These are phyloP conservation scores for Venturia nashicola DNA, from an alignment of 2,329 filamentous ascomycete genomes.

Conservation along the genomic window DNA sequence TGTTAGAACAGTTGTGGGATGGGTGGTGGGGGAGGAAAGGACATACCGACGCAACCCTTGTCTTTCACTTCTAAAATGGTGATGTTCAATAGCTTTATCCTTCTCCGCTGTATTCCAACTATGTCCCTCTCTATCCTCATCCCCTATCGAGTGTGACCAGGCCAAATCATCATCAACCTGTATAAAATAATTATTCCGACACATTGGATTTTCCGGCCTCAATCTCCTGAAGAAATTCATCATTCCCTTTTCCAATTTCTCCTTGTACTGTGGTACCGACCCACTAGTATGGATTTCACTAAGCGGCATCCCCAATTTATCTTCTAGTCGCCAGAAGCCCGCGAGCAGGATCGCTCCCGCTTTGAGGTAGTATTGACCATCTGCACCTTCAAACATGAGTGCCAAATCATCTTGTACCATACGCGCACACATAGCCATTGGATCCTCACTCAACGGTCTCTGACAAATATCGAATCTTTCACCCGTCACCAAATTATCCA, in stretches of 20 bases:
- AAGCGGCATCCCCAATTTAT: slow-evolving; percentile 71
- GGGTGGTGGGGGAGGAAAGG: not conserved
- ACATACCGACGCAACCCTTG: slow-evolving; percentile 50
- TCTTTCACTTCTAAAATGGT: slow-evolving; percentile 66
- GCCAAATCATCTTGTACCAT: slow-evolving; percentile 74
- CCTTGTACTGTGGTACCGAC: slow-evolving; percentile 58
- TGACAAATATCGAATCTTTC: slow-evolving; percentile 59
- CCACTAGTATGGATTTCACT: slow-evolving; percentile 70
- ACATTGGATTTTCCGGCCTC: slow-evolving; percentile 51
- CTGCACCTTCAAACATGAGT: slow-evolving; percentile 64
- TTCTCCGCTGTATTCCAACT: slow-evolving; percentile 70
- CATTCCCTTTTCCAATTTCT: slow-evolving; percentile 68
- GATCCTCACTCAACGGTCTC: slow-evolving; percentile 58
- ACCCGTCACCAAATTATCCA: slow-evolving; percentile 58
- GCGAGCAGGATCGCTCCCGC: slow-evolving; percentile 65
- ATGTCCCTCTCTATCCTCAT: slow-evolving; percentile 51
- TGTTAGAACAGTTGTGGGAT: slow-evolving; percentile 43
- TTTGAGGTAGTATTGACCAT: slow-evolving; percentile 72
- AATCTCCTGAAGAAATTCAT: slow-evolving; percentile 67
- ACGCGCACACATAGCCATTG: slow-evolving; percentile 62
- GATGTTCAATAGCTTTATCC: slow-evolving; percentile 57
- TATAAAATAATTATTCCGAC: slow-evolving; percentile 76
- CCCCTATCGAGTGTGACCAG: slow-evolving; percentile 66
- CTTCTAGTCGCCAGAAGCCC: slow-evolving; percentile 71
- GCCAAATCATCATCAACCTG: slow-evolving; percentile 69